Conservation (phyloP, 1,139 yeast species). For the Candida tropicalis region DNA sequence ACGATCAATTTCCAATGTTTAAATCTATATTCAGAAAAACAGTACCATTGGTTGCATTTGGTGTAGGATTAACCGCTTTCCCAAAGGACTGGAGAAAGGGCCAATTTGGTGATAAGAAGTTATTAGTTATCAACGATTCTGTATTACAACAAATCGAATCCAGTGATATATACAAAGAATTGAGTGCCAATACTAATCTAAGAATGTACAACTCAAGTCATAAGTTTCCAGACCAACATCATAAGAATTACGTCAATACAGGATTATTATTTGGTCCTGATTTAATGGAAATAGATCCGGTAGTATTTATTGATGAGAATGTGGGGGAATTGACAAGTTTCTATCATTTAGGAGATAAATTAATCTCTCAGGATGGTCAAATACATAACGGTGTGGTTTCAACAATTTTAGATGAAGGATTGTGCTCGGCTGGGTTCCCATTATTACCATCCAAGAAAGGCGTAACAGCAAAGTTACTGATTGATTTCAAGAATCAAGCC, state of each 20-base stretch:
- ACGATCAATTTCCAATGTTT: no score
- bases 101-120: constrained; percentile 19
- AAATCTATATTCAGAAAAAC: constrained; percentile 27
- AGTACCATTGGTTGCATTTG: constrained; percentile 46
- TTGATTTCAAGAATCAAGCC: constrained; percentile 68
- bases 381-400: constrained; percentile 89
- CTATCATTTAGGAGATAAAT: constrained; percentile 67
- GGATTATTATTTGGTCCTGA: constrained; percentile 67
- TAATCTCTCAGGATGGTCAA: constrained; percentile 70
- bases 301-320: constrained; percentile 50
- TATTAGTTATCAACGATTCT: constrained; percentile 33
- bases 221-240: constrained; percentile 63
- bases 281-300: constrained; percentile 68
- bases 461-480: constrained; percentile 80
- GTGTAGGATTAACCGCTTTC: constrained; percentile 49
- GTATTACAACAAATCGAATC: constrained; percentile 34
- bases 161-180: constrained; percentile 32
- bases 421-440: constrained; percentile 87
- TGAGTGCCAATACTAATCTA: constrained; percentile 30
- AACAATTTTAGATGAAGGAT: constrained; percentile 81
- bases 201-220: constrained; percentile 36
- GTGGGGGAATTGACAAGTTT: constrained; percentile 58
- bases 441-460: constrained; percentile 81
- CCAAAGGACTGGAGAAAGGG: constrained; percentile 42
- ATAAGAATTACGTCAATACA: constrained; percentile 62